Percentiles rank a stretch among this genome's conserved stretches.
phyloP scores from a whole-genome alignment of 192 early-diverging fungal species.

The Neocallimastix lanati region DNA sequence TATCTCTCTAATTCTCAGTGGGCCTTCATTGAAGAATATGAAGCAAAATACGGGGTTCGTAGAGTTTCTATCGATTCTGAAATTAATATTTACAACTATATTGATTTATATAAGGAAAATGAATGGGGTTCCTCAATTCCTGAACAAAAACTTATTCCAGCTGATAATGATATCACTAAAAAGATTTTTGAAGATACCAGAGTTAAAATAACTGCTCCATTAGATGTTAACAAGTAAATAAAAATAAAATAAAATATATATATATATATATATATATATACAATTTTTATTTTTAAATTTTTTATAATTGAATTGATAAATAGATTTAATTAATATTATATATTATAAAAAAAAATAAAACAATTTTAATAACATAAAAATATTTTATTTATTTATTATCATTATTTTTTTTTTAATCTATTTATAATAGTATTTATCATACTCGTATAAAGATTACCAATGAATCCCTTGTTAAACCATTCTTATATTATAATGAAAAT shows the following conservation, averaged over 20 bases:
- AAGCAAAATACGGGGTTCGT: not conserved
- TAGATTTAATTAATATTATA: too few species aligned
- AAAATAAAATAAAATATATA: too few species aligned
- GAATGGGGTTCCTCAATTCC: not conserved
- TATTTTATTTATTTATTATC: too few species aligned
- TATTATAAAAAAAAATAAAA: too few species aligned
- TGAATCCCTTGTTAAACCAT: not conserved
- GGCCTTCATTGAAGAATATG: constrained; percentile 1
- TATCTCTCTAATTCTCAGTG: not conserved
- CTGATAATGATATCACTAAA: not conserved
- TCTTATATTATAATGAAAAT: not conserved
- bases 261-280: too few species aligned
- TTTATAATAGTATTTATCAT: not conserved
- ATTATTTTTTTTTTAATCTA: too few species aligned
- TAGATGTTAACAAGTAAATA: not conserved
- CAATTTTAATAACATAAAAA: too few species aligned
- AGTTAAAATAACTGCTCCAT: not conserved
- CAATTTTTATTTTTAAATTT: too few species aligned
- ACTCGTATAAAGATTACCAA: not conserved
- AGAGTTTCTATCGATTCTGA: not conserved
- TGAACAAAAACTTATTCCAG: not conserved
- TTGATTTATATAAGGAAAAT: not conserved
- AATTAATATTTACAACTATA: not conserved
- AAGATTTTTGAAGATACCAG: not conserved
- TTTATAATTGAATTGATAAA: too few species aligned